These are phyloP conservation scores for Hibiscus syriacus DNA, from an alignment of 345 rosid genomes.

Conservation along the genomic window DNA sequence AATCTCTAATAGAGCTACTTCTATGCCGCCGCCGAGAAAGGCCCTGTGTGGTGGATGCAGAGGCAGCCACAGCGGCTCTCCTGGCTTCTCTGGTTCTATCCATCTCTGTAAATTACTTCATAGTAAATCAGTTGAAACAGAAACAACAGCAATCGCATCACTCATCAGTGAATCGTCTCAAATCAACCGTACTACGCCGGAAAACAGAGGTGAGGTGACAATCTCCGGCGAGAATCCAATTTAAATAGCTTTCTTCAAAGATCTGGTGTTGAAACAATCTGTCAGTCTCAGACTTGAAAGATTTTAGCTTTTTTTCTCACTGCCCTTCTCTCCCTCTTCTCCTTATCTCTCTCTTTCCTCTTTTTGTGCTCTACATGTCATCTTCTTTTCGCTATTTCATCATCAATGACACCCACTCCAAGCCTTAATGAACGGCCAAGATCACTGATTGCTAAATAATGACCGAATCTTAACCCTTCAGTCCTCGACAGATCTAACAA, in stretches of 20 bases:
- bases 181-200: slow-evolving; percentile 28
- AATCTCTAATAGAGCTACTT: slow-evolving; percentile 67
- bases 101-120: slow-evolving; percentile 30
- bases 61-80: slow-evolving; percentile 55
- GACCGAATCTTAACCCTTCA: slow-evolving; percentile 38
- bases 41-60: slow-evolving; percentile 56
- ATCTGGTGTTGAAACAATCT: slow-evolving; percentile 11
- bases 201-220: background rate
- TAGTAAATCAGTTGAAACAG: slow-evolving; percentile 11
- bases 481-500: slow-evolving; percentile 39
- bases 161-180: slow-evolving; percentile 32
- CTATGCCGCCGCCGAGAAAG: slow-evolving; percentile 72
- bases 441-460: slow-evolving; percentile 30
- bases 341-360: slow-evolving; percentile 4
- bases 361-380: slow-evolving; percentile 36
- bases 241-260: slow-evolving; percentile 7
- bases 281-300: slow-evolving; percentile 13
- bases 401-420: slow-evolving; percentile 50
- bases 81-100: slow-evolving; percentile 89
- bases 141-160: slow-evolving; percentile 17
- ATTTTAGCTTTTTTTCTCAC: slow-evolving; percentile 30
- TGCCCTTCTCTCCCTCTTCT: slow-evolving; percentile 14
- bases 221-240: slow-evolving; percentile 4
- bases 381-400: slow-evolving; percentile 49
- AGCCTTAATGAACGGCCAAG: slow-evolving; percentile 57